Conservation (phyloP, 2,329 filamentous ascomycete genomes). For the Sarocladium strictum region DNA sequence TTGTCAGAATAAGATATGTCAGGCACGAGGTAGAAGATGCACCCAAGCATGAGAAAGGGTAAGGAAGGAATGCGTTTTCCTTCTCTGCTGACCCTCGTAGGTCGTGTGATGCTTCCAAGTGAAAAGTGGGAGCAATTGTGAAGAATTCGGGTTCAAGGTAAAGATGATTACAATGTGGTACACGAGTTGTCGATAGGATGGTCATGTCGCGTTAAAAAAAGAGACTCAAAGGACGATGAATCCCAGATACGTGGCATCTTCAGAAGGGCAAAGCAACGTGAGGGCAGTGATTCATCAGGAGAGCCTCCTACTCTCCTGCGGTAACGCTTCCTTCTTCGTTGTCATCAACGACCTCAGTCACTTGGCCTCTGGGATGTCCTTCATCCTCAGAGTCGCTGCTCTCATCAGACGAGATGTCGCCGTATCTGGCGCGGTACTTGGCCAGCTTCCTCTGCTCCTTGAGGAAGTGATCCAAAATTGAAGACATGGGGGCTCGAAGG, state of each 20-base stretch:
- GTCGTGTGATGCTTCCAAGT: neutral
- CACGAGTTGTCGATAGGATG: neutral
- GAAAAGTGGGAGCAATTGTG: neutral
- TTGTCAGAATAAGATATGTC: too few species aligned
- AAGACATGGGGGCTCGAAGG: slow-evolving; percentile 70
- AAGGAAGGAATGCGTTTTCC: too few species aligned
- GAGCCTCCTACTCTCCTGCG: slow-evolving; percentile 2
- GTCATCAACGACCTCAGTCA: slow-evolving; percentile 11
- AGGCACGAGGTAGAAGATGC: too few species aligned
- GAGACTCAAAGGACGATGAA: too few species aligned
- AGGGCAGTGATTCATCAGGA: neutral
- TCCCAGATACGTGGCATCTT: neutral
- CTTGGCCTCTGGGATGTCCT: neutral
- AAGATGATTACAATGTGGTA: slow-evolving; percentile 7
- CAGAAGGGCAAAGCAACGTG: neutral
- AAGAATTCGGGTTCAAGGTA: neutral
- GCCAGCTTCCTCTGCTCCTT: slow-evolving; percentile 59
- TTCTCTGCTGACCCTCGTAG: too few species aligned
- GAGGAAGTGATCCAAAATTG: slow-evolving; percentile 59
- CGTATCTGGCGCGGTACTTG: slow-evolving; percentile 50
- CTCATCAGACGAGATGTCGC: slow-evolving; percentile 29
- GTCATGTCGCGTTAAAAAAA: neutral
- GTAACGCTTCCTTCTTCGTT: slow-evolving; percentile 19
- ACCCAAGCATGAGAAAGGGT: too few species aligned
- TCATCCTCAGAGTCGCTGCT: slow-evolving; percentile 18